Conservation (phyloP, 2,329 filamentous ascomycete species). For the Colletotrichum graminicola region DNA sequence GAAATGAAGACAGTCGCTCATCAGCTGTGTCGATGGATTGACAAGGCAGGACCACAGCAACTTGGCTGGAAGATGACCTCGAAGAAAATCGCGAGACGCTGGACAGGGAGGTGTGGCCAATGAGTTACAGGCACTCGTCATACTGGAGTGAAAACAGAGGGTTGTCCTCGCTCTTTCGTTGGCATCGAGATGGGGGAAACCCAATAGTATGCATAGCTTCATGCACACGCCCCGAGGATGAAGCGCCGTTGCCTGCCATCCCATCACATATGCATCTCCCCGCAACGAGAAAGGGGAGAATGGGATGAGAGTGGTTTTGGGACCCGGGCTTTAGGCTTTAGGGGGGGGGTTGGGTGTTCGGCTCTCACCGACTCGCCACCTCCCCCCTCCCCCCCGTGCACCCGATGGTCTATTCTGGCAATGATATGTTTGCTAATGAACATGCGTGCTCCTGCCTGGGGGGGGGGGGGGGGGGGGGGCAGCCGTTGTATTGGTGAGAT, state of each 20-base stretch:
- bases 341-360: conserved; percentile 9
- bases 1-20: not conserved
- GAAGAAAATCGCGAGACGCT: not conserved
- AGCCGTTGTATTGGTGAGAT: not conserved
- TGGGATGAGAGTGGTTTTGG: not conserved
- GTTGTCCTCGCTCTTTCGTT: not conserved
- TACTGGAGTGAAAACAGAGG: not conserved
- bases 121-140: conserved; percentile 20
- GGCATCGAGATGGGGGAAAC: conserved; percentile 29
- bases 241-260: not conserved
- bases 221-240: too few species aligned
- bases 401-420: conserved; percentile 21
- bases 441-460: not conserved
- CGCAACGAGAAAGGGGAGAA: conserved; percentile 1
- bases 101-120: conserved; percentile 18
- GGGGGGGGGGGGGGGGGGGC: too few species aligned
- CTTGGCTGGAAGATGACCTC: not conserved
- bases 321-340: not conserved
- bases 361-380: conserved; percentile 38
- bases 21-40: not conserved
- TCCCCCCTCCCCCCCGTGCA: conserved; percentile 10
- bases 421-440: conserved; percentile 20
- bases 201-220: conserved; percentile 7
- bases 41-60: not conserved
- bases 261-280: conserved; percentile 12